Base-by-base conservation (phyloP, 352 stramenopile species). In the Pythium rhizo-oryzae region DNA sequence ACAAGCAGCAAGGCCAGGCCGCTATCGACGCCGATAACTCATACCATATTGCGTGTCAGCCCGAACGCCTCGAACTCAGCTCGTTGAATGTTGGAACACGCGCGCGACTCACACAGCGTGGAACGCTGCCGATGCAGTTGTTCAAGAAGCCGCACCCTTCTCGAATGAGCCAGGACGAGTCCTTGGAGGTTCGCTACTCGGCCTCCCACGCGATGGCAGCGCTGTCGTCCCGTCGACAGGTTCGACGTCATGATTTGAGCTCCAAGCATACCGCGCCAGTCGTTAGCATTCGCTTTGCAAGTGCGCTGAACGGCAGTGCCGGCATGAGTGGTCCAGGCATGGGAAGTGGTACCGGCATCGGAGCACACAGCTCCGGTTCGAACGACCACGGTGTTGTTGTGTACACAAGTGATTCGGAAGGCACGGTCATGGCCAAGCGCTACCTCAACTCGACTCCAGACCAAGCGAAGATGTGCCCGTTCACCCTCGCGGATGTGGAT, bases 11-110 rank as follows among this genome's bases (percentile, higher is more conserved):
- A 50, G 96, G 98, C 23, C 73, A 85, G 46, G 72, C 78, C 13
- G 94, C 97, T 0, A 82, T 97, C 21, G 82, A 97, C 55, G 82
- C 85, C 0, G 71, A 94, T 62, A 99, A 99, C 63, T 76, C 98
- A 23, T 99, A 99, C 73, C 85, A 96, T 56, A 88, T 91, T 33
- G 85, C 80, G 1, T 93, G 85, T 58, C 91, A 93, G 51, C 87
- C 87, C 1, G 87, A 95, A 49, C 77, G 79, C 21, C 65, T 95
- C 57, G 85, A 95, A 75, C 67, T 95, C 0, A 30, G 35, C 75
- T 78, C 35, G 79, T 75, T 91, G 16, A 89, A 91, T 54, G 74
- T 85, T 44, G 71, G 81, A 24, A 59, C 65, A 66, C 85, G 62
- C 73, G 84, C 35, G 69, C 82, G 25, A 84, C 73, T 93, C 25